Evolutionary conservation across 2,329 filamentous ascomycete species (phyloP).

Genomic region (Microascus cirrosus): DNA sequence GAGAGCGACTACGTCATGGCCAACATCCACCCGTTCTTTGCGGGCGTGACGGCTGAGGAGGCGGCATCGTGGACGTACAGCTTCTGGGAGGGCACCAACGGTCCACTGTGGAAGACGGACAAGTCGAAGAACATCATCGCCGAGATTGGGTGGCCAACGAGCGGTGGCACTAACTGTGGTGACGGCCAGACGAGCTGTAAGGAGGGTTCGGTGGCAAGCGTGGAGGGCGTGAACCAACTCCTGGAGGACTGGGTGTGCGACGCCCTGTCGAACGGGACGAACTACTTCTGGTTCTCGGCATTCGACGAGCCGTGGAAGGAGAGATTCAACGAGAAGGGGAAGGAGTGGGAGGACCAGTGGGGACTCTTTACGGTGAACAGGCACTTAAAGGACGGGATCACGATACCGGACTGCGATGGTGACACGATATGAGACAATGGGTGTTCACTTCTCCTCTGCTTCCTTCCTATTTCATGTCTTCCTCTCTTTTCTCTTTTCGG

Average conservation of each 20-base stretch:
- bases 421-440: constrained; percentile 43
- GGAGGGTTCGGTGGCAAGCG: constrained; percentile 64
- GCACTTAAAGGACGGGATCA: constrained; percentile 72
- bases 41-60: constrained; percentile 55
- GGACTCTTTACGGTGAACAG: constrained; percentile 78
- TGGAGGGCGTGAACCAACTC: constrained; percentile 75
- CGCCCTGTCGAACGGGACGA: constrained; percentile 67
- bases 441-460: not conserved
- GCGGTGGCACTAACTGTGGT: constrained; percentile 48
- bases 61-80: constrained; percentile 71
- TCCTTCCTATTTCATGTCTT: not conserved
- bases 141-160: constrained; percentile 84
- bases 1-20: constrained; percentile 85
- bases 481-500: not conserved
- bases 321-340: constrained; percentile 50
- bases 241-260: constrained; percentile 79
- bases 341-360: constrained; percentile 94
- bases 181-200: constrained; percentile 22
- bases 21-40: constrained; percentile 95
- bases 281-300: constrained; percentile 96
- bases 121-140: constrained; percentile 65
- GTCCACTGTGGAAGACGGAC: constrained; percentile 51
- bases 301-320: constrained; percentile 97
- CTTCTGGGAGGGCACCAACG: constrained; percentile 69
- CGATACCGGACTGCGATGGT: constrained; percentile 78